phyloP scores from a whole-genome alignment of 441 rosid species.

The Metrosideros polymorpha region DNA sequence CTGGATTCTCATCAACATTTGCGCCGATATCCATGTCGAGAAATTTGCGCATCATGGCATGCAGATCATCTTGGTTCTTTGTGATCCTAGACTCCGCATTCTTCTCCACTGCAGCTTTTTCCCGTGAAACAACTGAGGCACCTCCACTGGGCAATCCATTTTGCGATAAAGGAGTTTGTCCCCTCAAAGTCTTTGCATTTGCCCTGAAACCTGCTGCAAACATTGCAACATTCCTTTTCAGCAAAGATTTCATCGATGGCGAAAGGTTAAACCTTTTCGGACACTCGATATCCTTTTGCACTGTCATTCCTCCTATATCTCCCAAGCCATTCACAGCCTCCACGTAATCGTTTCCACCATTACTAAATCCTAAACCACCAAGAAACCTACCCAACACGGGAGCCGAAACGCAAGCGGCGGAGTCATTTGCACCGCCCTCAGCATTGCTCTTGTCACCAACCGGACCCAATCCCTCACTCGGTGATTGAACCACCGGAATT shows the following conservation, averaged over 20 bases:
- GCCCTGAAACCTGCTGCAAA: constrained; percentile 88
- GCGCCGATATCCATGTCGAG: constrained; percentile 25
- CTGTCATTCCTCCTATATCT: constrained; percentile 28
- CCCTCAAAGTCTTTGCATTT: constrained; percentile 44
- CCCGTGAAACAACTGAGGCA: constrained; percentile 17
- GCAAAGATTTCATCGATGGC: constrained; percentile 66
- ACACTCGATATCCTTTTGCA: constrained; percentile 69
- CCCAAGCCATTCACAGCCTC: neutral
- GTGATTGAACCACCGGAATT: constrained; percentile 27
- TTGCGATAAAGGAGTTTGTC: neutral
- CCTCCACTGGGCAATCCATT: constrained; percentile 21
- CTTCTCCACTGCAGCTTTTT: constrained; percentile 24
- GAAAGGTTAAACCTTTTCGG: constrained; percentile 85
- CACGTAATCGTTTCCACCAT: constrained; percentile 17
- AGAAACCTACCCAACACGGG: constrained; percentile 71
- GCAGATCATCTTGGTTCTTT: constrained; percentile 44
- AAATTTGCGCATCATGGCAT: constrained; percentile 54
- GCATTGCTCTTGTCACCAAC: constrained; percentile 13
- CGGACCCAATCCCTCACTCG: constrained; percentile 18
- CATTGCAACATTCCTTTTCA: constrained; percentile 79
- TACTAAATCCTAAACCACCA: constrained; percentile 83
- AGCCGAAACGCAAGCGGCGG: constrained; percentile 28
- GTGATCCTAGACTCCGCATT: constrained; percentile 32
- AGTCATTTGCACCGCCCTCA: constrained; percentile 28
- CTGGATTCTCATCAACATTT: constrained; percentile 66